phyloP scores from a whole-genome alignment of 768 basidiomycete species.

The Lactarius sp. region DNA sequence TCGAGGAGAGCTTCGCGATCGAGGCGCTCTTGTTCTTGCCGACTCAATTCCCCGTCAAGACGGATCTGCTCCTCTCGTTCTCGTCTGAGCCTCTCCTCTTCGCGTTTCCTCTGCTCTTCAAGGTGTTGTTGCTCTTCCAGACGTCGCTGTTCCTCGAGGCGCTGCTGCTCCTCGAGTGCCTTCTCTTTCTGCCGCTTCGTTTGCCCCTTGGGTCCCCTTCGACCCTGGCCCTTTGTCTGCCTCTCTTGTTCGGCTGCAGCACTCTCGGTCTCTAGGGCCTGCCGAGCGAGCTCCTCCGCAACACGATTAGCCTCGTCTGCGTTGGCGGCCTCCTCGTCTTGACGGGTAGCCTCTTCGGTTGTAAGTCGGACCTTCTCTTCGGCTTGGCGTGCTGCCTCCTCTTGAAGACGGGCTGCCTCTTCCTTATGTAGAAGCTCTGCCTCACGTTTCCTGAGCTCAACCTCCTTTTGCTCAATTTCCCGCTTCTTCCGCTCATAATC shows the following conservation, averaged over 20 bases:
- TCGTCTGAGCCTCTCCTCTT: conserved; percentile 13
- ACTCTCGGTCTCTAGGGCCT: conserved; percentile 2
- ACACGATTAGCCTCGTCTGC: not conserved
- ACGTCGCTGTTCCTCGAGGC: conserved; percentile 15
- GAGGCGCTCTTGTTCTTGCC: conserved; percentile 20
- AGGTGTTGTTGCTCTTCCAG: conserved; percentile 28
- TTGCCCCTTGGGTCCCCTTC: conserved; percentile 18
- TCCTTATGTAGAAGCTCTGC: conserved; percentile 15
- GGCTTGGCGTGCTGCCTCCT: conserved; percentile 1
- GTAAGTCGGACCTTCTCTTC: not conserved
- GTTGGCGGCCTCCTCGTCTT: conserved; percentile 11
- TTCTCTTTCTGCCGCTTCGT: conserved; percentile 25
- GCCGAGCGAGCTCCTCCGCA: not conserved
- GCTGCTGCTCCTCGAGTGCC: conserved; percentile 7
- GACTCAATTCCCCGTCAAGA: conserved; percentile 19
- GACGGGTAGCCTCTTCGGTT: not conserved
- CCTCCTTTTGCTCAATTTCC: conserved; percentile 22
- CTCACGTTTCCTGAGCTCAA: conserved; percentile 19
- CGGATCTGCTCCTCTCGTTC: conserved; percentile 22
- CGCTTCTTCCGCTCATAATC: conserved; percentile 25
- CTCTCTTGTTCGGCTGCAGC: conserved; percentile 9
- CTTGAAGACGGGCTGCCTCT: conserved; percentile 10
- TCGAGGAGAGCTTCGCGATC: conserved; percentile 13
- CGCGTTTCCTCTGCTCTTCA: conserved; percentile 31
- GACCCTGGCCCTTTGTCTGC: conserved; percentile 2